These are phyloP conservation scores for Macrophomina phaseolina DNA, from an alignment of 2,329 filamentous ascomycete species.

Conservation along the genomic window DNA sequence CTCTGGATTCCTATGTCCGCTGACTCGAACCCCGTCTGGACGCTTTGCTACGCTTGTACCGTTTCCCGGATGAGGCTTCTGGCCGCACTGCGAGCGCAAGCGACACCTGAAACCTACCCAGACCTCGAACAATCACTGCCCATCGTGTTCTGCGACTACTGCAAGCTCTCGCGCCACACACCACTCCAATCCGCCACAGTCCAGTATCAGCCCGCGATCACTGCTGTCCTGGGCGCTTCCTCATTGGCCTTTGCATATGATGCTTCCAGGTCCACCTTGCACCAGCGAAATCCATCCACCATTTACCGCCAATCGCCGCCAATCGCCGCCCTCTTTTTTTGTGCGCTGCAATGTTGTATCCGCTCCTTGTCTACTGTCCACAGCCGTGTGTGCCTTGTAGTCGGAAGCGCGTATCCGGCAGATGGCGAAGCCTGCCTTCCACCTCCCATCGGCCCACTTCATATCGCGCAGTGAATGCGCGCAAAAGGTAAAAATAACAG, in stretches of 20 bases:
- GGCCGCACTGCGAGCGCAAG: background rate
- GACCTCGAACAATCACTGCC: background rate
- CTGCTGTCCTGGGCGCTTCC: background rate
- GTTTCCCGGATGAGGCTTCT: background rate
- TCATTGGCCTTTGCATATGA: background rate
- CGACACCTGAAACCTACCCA: background rate
- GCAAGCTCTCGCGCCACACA: conserved; percentile 11
- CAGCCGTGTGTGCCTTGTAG: background rate
- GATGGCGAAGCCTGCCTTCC: no score
- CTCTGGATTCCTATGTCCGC: no score
- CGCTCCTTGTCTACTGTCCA: background rate
- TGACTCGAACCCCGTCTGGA: conserved; percentile 1
- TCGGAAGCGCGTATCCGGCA: background rate
- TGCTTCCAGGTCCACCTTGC: background rate
- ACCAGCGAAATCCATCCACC: background rate
- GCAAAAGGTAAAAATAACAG: background rate
- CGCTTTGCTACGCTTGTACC: background rate
- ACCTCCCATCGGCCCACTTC: background rate
- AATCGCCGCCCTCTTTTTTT: background rate
- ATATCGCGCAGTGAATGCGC: background rate
- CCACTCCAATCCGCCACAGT: conserved; percentile 7
- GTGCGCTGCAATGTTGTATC: background rate
- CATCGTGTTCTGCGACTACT: background rate
- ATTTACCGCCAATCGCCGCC: background rate
- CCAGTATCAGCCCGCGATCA: background rate